Base-by-base conservation (phyloP, 257 asterid genomes). In the Solanum boliviense region DNA sequence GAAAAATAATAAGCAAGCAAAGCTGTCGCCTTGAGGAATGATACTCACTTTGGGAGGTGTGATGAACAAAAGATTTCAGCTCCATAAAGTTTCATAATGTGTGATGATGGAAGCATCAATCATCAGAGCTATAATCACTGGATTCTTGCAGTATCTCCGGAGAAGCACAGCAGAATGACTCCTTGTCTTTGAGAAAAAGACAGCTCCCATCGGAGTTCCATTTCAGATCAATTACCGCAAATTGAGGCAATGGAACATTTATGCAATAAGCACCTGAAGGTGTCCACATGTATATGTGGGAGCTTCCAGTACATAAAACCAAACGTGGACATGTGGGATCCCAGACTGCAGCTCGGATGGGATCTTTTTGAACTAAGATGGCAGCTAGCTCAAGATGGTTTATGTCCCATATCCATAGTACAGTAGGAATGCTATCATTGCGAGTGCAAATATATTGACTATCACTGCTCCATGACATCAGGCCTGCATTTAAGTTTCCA, bases 361-460 rank as follows among this genome's bases (percentile, higher is more conserved):
- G 98, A 41, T 97, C 99, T 89, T 97, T 95, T 83, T 97, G 99
- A 86, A 96, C 91, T 90, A 97, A 91, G 90, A 97, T 94, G 86
- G 98, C 89, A 31, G 99, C 98, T 9, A 97, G 98, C 95, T 97
- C 98, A 7, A 95, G 98, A 82, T 81, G 98, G 18, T 95, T 96
- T 18, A 92, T 91, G 88, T 97, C 98, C 99, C 99, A 97, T 90
- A 97, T 90, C 99, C 99, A 97, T n/a, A 96, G 92, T 72, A 96
- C 99, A 5, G 94, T 90, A 46, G 99, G 99, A 96, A 97, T 94
- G 93, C 95, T 95, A 92, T 97, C 99, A 25, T 95, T 97, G 73
- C 99, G 98, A 25, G 98, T 96, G 88, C 98, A 97, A 89, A 96
- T 91, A 84, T 90, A 96, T 68, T 91, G 96, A 91, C 98, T 95